A percentile compares a stretch with the other conserved stretches of the same genome.
phyloP scores from a whole-genome alignment of 2,329 filamentous ascomycete genomes.

The Aspergillus pseudoterreus region DNA sequence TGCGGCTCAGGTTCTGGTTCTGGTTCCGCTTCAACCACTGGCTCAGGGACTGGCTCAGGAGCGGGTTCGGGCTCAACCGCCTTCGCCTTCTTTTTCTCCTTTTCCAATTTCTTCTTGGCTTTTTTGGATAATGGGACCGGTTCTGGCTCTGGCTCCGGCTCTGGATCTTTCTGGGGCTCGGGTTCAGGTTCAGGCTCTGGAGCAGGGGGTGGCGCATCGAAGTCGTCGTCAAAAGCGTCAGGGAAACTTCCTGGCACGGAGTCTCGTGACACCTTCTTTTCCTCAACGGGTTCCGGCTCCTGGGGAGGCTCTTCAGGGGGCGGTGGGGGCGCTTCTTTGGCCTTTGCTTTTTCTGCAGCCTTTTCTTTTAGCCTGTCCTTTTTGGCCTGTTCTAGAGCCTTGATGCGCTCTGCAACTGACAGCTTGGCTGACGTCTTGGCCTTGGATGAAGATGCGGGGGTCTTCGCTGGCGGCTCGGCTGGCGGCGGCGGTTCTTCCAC shows the following conservation, averaged over 20 bases:
- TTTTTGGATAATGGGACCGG: constrained; percentile 22
- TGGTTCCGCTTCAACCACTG: constrained; percentile 23
- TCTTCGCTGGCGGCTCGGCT: constrained; percentile 41
- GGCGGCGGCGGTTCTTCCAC: constrained; percentile 37
- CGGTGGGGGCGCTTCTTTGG: constrained; percentile 14
- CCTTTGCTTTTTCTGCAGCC: constrained; percentile 24
- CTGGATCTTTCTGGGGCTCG: constrained; percentile 20
- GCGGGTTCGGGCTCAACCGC: constrained; percentile 29
- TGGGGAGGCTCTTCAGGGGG: constrained; percentile 15
- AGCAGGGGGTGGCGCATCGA: constrained; percentile 20
- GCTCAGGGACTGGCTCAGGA: constrained; percentile 27
- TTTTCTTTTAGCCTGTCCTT: constrained; percentile 38
- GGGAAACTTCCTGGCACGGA: constrained; percentile 59
- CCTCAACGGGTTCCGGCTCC: constrained; percentile 24
- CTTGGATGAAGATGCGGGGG: constrained; percentile 29
- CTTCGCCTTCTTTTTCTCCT: constrained; percentile 22
- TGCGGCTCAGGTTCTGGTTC: constrained; percentile 22
- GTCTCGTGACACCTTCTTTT: constrained; percentile 36
- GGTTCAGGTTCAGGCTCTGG: constrained; percentile 20
- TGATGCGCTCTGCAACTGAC: constrained; percentile 54
- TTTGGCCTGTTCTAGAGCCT: constrained; percentile 39
- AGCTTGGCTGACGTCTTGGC: constrained; percentile 40
- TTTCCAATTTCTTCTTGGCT: constrained; percentile 21
- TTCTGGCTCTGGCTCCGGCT: constrained; percentile 19
- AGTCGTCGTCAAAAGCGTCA: constrained; percentile 46